phyloP scores from a whole-genome alignment of 768 basidiomycete species.

The Gymnopilus dilepis region DNA sequence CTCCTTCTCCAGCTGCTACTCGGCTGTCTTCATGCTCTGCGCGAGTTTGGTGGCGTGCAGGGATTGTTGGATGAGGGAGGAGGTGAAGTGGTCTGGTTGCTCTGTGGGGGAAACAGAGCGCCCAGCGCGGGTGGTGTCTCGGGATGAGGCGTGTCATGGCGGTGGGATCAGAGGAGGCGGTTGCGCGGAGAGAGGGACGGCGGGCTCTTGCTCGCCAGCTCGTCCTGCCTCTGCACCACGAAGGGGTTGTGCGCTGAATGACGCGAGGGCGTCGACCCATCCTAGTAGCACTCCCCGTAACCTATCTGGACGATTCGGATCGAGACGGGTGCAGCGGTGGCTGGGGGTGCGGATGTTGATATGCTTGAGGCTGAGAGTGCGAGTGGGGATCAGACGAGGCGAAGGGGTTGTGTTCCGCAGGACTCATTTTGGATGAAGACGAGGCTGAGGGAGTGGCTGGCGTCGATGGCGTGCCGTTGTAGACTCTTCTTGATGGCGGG shows the following conservation, averaged over 20 bases:
- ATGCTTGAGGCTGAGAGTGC: too few relatives aligned
- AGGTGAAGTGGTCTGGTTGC: conserved; percentile 55
- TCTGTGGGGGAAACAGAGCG: conserved; percentile 43
- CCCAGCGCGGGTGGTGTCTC: conserved; percentile 24
- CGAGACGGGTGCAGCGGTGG: conserved; percentile 35
- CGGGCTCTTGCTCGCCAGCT: conserved; percentile 24
- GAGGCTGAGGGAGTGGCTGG: conserved; percentile 10
- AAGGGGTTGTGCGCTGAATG: conserved; percentile 47
- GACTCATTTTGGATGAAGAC: conserved; percentile 11
- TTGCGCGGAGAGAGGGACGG: conserved; percentile 63
- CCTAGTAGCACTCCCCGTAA: too few relatives aligned
- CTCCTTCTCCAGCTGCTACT: conserved; percentile 71
- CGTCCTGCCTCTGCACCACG: conserved; percentile 23
- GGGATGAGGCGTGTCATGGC: background rate
- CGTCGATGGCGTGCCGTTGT: conserved; percentile 6
- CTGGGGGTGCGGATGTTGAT: conserved; percentile 28
- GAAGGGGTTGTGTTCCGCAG: conserved; percentile 21
- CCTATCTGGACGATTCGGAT: conserved; percentile 25
- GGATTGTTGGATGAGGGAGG: conserved; percentile 73
- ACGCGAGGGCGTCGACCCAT: background rate
- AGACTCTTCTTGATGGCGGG: conserved; percentile 18
- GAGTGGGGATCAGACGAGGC: conserved; percentile 14
- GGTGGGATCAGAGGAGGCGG: too few relatives aligned
- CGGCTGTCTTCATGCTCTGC: conserved; percentile 70
- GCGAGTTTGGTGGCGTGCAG: conserved; percentile 76